Evolutionary conservation across 108 stramenopile species (phyloP).

Genomic region (Licmophora abbreviata): DNA sequence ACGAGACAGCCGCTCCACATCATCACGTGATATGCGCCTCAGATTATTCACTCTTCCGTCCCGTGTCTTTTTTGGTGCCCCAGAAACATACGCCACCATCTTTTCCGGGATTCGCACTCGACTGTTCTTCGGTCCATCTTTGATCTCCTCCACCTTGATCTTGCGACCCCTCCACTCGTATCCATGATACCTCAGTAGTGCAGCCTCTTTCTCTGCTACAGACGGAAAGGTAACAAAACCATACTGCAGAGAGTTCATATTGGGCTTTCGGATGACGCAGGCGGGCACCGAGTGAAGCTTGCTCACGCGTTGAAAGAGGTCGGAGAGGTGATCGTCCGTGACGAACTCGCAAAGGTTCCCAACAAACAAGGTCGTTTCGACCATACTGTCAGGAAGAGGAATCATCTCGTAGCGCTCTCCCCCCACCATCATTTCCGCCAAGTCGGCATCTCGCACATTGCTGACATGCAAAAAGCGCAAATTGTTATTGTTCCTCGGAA

Average conservation of each 20-base stretch:
- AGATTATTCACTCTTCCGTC: conserved; percentile 4
- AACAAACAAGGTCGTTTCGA: conserved; percentile 72
- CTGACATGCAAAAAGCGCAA: background rate
- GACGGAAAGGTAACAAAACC: conserved; percentile 69
- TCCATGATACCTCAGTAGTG: conserved; percentile 59
- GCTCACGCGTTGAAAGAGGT: conserved; percentile 52
- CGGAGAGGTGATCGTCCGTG: conserved; percentile 61
- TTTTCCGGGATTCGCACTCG: conserved; percentile 71
- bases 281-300: conserved; percentile 54
- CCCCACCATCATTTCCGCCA: conserved; percentile 58
- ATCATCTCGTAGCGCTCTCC: conserved; percentile 73
- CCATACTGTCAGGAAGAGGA: conserved; percentile 67
- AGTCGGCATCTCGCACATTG: conserved; percentile 29
- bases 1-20: conserved; percentile 31
- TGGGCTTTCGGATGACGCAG: conserved; percentile 65
- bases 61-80: conserved; percentile 23
- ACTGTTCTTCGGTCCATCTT: conserved; percentile 52
- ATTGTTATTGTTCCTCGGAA: too few relatives aligned
- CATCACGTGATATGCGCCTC: background rate
- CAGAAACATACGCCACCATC: conserved; percentile 58
- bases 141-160: conserved; percentile 65
- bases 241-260: conserved; percentile 51
- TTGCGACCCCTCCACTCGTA: conserved; percentile 40
- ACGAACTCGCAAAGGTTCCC: conserved; percentile 76
- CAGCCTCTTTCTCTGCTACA: conserved; percentile 65